Conservation (phyloP, 2,329 filamentous ascomycete genomes). For the Ceratocystis destructans region DNA sequence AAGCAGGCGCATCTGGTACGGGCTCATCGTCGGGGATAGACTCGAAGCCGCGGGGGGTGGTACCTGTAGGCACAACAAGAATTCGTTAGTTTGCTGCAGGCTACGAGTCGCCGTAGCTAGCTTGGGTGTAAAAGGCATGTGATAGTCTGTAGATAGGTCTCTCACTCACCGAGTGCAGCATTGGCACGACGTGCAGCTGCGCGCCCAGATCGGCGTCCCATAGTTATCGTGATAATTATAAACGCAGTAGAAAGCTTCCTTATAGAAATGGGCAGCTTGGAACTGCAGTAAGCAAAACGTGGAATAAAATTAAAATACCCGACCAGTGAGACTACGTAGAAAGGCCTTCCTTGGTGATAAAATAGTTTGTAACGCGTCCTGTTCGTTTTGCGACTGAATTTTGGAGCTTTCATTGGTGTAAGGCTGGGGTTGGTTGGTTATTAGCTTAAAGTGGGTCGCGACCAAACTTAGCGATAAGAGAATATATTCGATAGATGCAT, state of each 20-base stretch:
- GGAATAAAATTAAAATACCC: not conserved
- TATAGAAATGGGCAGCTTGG: not conserved
- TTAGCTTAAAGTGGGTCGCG: not conserved
- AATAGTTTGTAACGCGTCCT: not conserved
- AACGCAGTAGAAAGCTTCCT: not conserved
- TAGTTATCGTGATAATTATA: not conserved
- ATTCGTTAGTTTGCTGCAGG: not conserved
- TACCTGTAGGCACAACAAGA: constrained; percentile 26
- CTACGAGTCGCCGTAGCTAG: not conserved
- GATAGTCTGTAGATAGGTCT: not conserved
- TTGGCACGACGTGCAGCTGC: constrained; percentile 41
- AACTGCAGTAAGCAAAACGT: not conserved
- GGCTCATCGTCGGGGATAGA: constrained; percentile 30
- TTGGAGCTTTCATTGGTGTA: not conserved
- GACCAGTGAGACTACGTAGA: not conserved
- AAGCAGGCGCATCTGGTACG: constrained; percentile 27
- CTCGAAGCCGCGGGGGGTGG: constrained; percentile 31
- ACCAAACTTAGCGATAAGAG: not conserved
- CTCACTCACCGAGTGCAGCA: constrained; percentile 37
- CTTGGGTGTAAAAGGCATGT: not conserved
- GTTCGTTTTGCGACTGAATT: not conserved
- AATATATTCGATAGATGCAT: constrained; percentile 7
- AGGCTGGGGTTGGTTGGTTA: not conserved
- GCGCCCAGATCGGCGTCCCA: constrained; percentile 38
- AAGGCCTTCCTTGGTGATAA: not conserved